phyloP scores from a whole-genome alignment of 108 stramenopile species.

The Stephanodiscus minutulus region DNA sequence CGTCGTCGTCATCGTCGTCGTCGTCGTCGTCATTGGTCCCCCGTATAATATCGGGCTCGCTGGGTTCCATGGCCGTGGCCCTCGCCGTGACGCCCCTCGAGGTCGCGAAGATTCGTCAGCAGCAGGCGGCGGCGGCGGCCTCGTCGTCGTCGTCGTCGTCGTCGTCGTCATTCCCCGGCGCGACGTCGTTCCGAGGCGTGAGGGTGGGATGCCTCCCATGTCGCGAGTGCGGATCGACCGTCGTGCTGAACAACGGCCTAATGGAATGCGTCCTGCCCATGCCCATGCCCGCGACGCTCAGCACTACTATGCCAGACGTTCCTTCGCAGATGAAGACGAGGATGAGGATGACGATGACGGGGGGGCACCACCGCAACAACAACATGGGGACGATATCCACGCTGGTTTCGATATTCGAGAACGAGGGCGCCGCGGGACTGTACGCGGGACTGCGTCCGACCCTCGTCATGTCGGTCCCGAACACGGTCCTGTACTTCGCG shows the following conservation, averaged over 20 bases:
- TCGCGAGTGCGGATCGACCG: slow-evolving; percentile 52
- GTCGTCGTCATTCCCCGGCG: not conserved
- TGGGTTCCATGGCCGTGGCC: slow-evolving; percentile 66
- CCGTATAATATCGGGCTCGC: slow-evolving; percentile 58
- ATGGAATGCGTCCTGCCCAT: slow-evolving; percentile 22
- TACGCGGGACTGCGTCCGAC: slow-evolving; percentile 85
- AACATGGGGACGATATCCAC: slow-evolving; percentile 51
- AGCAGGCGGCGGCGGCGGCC: slow-evolving; percentile 49
- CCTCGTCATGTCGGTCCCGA: slow-evolving; percentile 80
- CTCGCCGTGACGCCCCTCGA: slow-evolving; percentile 73
- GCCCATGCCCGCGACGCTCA: too few relatives aligned
- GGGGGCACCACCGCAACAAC: too few relatives aligned
- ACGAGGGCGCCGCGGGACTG: slow-evolving; percentile 74
- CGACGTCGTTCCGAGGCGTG: not conserved
- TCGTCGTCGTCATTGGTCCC: slow-evolving; percentile 24
- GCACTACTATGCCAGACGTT: too few relatives aligned
- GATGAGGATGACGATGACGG: too few relatives aligned
- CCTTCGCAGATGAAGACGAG: too few relatives aligned
- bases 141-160: not conserved
- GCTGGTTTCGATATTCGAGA: slow-evolving; percentile 53
- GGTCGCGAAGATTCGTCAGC: slow-evolving; percentile 78
- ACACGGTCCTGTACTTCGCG: slow-evolving; percentile 90
- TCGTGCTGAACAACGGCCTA: slow-evolving; percentile 63
- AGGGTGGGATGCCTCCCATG: not conserved
- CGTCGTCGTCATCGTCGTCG: not conserved